Conservation (phyloP, 176 grass and related monocot genomes). For the Dactylis glomerata region DNA sequence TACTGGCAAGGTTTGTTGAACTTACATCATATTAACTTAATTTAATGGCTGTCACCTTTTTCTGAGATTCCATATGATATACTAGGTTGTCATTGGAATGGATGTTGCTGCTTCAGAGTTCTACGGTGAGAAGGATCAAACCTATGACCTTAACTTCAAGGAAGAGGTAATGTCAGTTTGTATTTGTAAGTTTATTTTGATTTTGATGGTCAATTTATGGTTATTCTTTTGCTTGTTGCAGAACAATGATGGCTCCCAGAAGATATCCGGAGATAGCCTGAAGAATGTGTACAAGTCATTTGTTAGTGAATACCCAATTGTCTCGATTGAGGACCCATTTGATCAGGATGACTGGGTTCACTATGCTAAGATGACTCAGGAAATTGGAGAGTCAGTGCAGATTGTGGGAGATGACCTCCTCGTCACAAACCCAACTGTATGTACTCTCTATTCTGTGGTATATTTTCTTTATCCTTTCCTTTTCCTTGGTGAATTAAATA, state of each 20-base stretch:
- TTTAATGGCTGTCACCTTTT: background rate
- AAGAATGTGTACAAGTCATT: slow-evolving; percentile 99
- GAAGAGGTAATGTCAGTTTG: slow-evolving; percentile 54
- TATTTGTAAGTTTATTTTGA: background rate
- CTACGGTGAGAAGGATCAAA: slow-evolving; percentile 81
- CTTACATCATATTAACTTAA: background rate
- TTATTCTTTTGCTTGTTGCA: slow-evolving; percentile 24
- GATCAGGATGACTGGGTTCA: slow-evolving; percentile 93
- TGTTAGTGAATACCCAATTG: slow-evolving; percentile 80
- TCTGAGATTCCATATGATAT: background rate
- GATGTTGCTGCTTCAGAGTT: slow-evolving; percentile 99
- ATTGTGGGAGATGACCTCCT: slow-evolving; percentile 97
- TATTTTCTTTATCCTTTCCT: background rate
- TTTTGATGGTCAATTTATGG: background rate
- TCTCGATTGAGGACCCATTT: slow-evolving; percentile 94
- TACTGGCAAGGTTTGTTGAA: slow-evolving; percentile 70
- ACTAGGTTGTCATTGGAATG: slow-evolving; percentile 95
- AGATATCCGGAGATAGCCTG: slow-evolving; percentile 94
- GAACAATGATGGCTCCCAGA: slow-evolving; percentile 95
- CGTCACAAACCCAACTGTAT: slow-evolving; percentile 90
- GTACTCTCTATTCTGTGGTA: background rate
- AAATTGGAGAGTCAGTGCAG: slow-evolving; percentile 82
- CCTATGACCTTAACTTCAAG: slow-evolving; percentile 97
- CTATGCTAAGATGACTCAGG: slow-evolving; percentile 86
- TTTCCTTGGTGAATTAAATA: background rate